These are phyloP conservation scores for Tylopilus rubrobrunneus DNA, from an alignment of 768 basidiomycete genomes.

Conservation along the genomic window DNA sequence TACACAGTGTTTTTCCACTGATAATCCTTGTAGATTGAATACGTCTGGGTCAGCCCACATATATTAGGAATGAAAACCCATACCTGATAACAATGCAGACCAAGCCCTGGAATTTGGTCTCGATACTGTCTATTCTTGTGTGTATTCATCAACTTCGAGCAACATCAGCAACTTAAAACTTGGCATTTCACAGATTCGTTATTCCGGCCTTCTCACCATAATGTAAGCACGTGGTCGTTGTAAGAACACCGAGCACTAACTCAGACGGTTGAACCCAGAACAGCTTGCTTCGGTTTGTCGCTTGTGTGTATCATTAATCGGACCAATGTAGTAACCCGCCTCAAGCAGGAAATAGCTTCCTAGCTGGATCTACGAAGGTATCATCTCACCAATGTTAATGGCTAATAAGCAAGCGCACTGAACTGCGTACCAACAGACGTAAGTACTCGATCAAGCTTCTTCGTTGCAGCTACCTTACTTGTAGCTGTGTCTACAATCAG, in stretches of 20 bases:
- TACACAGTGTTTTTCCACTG: no score
- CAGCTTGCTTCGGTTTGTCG: background rate
- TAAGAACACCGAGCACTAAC: background rate
- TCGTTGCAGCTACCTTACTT: no score
- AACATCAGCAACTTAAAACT: background rate
- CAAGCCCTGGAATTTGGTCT: background rate
- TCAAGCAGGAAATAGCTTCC: background rate
- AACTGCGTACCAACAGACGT: background rate
- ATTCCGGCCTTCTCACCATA: background rate
- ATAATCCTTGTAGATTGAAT: background rate
- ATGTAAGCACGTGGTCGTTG: background rate
- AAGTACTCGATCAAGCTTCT: no score
- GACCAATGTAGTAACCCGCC: background rate
- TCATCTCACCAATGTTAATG: no score
- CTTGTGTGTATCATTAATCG: background rate
- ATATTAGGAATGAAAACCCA: background rate
- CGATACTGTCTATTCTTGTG: background rate
- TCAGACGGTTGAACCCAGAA: background rate
- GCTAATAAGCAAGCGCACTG: background rate
- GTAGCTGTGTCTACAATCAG: no score
- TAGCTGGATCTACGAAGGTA: background rate
- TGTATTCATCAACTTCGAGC: background rate
- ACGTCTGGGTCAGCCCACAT: background rate
- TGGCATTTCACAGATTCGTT: constrained; percentile 5
- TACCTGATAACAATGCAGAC: background rate